phyloP scores from a whole-genome alignment of 2,329 filamentous ascomycete genomes.

The Penicillium sp. region DNA sequence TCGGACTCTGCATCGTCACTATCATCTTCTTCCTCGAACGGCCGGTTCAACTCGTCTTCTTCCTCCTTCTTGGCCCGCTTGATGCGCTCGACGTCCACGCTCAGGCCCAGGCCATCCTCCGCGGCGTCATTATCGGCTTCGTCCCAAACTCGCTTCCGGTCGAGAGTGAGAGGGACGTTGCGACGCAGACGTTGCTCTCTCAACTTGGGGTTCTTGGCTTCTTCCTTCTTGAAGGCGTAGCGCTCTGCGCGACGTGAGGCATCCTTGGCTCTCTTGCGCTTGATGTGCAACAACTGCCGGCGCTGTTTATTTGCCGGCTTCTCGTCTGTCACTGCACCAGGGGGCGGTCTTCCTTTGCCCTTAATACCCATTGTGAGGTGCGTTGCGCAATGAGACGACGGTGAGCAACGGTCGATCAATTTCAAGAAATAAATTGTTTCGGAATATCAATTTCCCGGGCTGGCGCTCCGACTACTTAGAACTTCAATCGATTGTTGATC shows the following conservation, averaged over 20 bases:
- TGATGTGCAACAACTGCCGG: conserved; percentile 72
- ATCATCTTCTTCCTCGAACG: conserved; percentile 46
- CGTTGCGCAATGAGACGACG: conserved; percentile 1
- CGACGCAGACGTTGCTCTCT: conserved; percentile 68
- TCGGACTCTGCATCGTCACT: conserved; percentile 48
- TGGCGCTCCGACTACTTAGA: conserved; percentile 14
- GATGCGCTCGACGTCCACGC: conserved; percentile 49
- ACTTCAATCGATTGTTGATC: conserved; percentile 11
- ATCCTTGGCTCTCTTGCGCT: conserved; percentile 73
- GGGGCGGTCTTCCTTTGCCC: conserved; percentile 42
- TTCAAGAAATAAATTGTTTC: conserved; percentile 31
- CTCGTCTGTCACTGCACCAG: conserved; percentile 46
- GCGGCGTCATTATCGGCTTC: conserved; percentile 59
- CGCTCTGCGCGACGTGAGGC: conserved; percentile 72
- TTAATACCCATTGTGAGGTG: conserved; percentile 50
- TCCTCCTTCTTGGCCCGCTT: conserved; percentile 49
- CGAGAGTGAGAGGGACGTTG: conserved; percentile 78
- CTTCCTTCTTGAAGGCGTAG: conserved; percentile 76
- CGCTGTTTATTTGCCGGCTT: conserved; percentile 73
- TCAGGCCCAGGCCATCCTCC: conserved; percentile 45
- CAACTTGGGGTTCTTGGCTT: conserved; percentile 76
- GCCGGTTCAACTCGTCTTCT: conserved; percentile 41
- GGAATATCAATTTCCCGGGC: conserved; percentile 28
- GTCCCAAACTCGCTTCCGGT: conserved; percentile 88
- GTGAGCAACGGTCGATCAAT: conserved; percentile 5